Conservation (phyloP, 148 eudicot species). For the Rhododendron ovatum region DNA sequence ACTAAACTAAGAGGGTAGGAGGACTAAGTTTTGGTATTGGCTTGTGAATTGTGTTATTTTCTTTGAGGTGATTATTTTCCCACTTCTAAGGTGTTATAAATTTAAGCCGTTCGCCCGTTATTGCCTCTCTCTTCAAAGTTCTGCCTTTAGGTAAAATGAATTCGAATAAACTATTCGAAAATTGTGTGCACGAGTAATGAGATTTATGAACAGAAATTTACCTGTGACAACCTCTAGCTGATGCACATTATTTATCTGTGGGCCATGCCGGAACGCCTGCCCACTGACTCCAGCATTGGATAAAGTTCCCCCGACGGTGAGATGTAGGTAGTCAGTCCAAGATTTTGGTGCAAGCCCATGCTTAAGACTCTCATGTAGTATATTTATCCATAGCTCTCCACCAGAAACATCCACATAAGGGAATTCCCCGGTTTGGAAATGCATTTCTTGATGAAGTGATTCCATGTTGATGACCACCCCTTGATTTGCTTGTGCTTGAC, state of each 20-base stretch:
- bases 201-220: slow-evolving; percentile 14
- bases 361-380: slow-evolving; percentile 75
- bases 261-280: slow-evolving; percentile 88
- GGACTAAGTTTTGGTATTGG: neutral
- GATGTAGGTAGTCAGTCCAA: slow-evolving; percentile 96
- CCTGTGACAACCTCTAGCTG: slow-evolving; percentile 91
- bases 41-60: neutral
- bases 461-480: slow-evolving; percentile 87
- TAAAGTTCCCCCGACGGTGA: slow-evolving; percentile 92
- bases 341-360: slow-evolving; percentile 76
- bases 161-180: neutral
- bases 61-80: neutral
- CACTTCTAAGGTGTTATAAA: neutral
- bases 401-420: slow-evolving; percentile 87
- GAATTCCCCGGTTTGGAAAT: slow-evolving; percentile 39
- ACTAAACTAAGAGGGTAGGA: neutral
- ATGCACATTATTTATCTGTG: slow-evolving; percentile 80
- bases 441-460: slow-evolving; percentile 55
- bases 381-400: slow-evolving; percentile 85
- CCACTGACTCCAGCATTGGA: slow-evolving; percentile 97
- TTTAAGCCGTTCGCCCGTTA: neutral
- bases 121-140: neutral
- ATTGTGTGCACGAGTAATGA: neutral
- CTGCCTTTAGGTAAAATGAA: neutral
- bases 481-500: slow-evolving; percentile 69